These are phyloP conservation scores for Ampelocalamus luodianensis DNA, from an alignment of 176 grass and related monocot species.

Conservation along the genomic window DNA sequence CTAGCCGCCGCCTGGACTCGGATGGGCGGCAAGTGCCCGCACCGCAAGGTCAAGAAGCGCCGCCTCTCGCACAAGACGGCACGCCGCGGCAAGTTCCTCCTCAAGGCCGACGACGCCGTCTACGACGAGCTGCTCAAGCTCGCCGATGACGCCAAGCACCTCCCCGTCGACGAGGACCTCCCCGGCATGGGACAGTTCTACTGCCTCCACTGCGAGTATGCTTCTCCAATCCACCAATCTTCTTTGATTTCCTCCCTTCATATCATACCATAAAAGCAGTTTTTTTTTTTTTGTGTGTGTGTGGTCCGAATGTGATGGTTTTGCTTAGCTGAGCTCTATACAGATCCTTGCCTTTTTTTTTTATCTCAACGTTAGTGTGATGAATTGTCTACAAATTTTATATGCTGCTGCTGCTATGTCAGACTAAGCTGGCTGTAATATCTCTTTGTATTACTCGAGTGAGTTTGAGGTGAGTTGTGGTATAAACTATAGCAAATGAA, in stretches of 20 bases:
- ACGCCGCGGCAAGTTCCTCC: conserved; percentile 83
- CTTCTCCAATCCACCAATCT: background rate
- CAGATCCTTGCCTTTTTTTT: background rate
- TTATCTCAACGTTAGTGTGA: background rate
- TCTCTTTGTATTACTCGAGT: background rate
- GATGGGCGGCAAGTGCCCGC: conserved; percentile 98
- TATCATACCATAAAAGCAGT: background rate
- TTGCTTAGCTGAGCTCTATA: background rate
- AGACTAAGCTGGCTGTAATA: too few relatives aligned
- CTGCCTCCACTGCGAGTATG: conserved; percentile 96
- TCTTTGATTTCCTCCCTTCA: background rate
- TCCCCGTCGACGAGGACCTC: conserved; percentile 82
- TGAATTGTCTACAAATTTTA: background rate
- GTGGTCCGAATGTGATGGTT: background rate
- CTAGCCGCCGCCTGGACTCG: conserved; percentile 36
- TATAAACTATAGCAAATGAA: background rate
- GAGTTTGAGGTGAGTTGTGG: background rate
- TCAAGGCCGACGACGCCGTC: conserved; percentile 90
- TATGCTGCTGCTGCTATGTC: background rate
- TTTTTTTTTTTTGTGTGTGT: too few relatives aligned
- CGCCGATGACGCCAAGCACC: conserved; percentile 54
- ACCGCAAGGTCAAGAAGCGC: conserved; percentile 98
- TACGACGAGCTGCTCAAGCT: conserved; percentile 88
- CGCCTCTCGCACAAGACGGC: conserved; percentile 75
- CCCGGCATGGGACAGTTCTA: conserved; percentile 97